These are phyloP conservation scores for Isoetes taiwanensis DNA, from an alignment of 75 land plant species.

Conservation along the genomic window DNA sequence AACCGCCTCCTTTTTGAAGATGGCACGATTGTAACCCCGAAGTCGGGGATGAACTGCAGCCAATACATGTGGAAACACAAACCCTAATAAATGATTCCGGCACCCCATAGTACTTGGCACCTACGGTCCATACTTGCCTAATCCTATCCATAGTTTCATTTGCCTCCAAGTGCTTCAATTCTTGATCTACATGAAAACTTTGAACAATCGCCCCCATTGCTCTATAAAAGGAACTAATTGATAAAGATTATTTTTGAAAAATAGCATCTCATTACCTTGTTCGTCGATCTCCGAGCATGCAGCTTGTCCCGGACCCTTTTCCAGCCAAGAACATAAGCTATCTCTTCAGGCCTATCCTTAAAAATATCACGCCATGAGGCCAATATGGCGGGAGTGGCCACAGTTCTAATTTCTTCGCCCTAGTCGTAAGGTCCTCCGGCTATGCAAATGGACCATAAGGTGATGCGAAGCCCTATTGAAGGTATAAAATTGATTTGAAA, in stretches of 20 bases:
- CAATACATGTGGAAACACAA: neutral
- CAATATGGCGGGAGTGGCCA: neutral
- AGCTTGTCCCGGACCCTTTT: neutral
- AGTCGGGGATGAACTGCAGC: neutral
- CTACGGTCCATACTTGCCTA: neutral
- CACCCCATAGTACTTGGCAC: slow-evolving; percentile 1
- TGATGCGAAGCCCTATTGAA: neutral
- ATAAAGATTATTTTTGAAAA: slow-evolving; percentile 2
- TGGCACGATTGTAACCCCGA: neutral
- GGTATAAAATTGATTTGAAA: slow-evolving; percentile 1
- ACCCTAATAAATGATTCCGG: neutral
- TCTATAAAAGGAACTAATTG: slow-evolving; percentile 2
- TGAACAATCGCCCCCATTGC: slow-evolving; percentile 1
- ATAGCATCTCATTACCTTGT: neutral
- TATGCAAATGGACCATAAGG: neutral
- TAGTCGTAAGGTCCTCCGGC: neutral
- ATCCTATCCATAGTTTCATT: neutral
- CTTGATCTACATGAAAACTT: slow-evolving; percentile 15
- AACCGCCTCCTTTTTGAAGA: neutral
- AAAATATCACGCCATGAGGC: neutral
- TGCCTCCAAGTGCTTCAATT: neutral
- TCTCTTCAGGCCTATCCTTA: neutral
- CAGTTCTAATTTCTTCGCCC: neutral
- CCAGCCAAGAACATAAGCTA: neutral
- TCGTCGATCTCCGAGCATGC: neutral